These are phyloP conservation scores for Kwoniella dejecticola DNA, from an alignment of 768 basidiomycete species.

Conservation along the genomic window DNA sequence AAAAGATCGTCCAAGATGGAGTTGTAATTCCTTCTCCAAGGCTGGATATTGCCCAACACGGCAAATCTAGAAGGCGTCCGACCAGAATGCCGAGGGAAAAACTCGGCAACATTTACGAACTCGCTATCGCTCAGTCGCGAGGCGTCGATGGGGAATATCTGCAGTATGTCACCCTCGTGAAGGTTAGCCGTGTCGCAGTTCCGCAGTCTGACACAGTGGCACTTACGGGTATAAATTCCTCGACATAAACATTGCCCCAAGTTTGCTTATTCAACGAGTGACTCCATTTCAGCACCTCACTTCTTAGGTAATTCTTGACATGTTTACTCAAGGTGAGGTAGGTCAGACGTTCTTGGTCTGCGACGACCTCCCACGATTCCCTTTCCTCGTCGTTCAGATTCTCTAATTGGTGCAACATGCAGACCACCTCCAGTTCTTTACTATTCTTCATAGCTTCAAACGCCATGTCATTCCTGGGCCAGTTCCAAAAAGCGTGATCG, in stretches of 20 bases:
- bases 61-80: slow-evolving; percentile 20
- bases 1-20: slow-evolving; percentile 18
- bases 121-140: slow-evolving; percentile 1
- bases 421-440: slow-evolving; percentile 13
- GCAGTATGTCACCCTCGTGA: too few species aligned
- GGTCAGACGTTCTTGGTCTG: slow-evolving; percentile 1
- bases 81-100: slow-evolving; percentile 11
- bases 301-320: slow-evolving; percentile 16
- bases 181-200: neutral
- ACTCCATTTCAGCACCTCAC: slow-evolving; percentile 14
- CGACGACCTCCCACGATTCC: slow-evolving; percentile 9
- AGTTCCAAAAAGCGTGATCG: slow-evolving; percentile 19
- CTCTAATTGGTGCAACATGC: slow-evolving; percentile 23
- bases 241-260: slow-evolving; percentile 21
- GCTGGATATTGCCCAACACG: slow-evolving; percentile 21
- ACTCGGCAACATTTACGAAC: slow-evolving; percentile 5
- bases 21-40: slow-evolving; percentile 19
- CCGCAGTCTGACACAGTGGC: too few species aligned
- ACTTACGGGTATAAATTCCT: slow-evolving; percentile 23
- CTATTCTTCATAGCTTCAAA: slow-evolving; percentile 20
- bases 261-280: neutral
- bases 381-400: slow-evolving; percentile 12
- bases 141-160: slow-evolving; percentile 23
- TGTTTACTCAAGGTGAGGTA: slow-evolving; percentile 17
- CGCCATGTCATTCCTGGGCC: slow-evolving; percentile 10